Evolutionary conservation across 2,329 filamentous ascomycete species (phyloP).

Genomic region (Escovopsis sp.): DNA sequence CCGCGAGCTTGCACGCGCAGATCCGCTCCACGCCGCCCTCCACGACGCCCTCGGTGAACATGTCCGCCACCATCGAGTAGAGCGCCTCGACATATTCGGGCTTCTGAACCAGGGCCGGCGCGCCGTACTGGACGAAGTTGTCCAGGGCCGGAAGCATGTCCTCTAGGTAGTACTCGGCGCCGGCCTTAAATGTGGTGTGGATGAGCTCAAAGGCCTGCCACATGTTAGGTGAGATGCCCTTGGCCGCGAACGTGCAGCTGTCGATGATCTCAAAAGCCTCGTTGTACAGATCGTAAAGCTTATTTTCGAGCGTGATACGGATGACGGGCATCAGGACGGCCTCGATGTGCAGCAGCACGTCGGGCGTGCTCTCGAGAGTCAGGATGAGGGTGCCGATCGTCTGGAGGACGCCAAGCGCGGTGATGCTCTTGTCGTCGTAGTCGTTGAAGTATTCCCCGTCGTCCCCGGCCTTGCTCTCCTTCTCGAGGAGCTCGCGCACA

Average conservation of each 20-base stretch:
- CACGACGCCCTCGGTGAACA: slow-evolving; percentile 73
- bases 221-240: slow-evolving; percentile 90
- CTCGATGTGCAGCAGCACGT: slow-evolving; percentile 87
- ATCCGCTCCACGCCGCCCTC: slow-evolving; percentile 89
- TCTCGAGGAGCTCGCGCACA: slow-evolving; percentile 77
- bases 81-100: slow-evolving; percentile 77
- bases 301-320: slow-evolving; percentile 90
- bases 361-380: slow-evolving; percentile 90
- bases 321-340: slow-evolving; percentile 96
- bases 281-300: slow-evolving; percentile 84
- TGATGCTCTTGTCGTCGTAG: slow-evolving; percentile 98
- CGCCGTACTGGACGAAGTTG: slow-evolving; percentile 93
- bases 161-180: slow-evolving; percentile 91
- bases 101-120: slow-evolving; percentile 64
- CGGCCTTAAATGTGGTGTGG: slow-evolving; percentile 91
- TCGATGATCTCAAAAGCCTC: slow-evolving; percentile 99
- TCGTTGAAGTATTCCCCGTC: slow-evolving; percentile 73
- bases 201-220: slow-evolving; percentile 97
- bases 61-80: slow-evolving; percentile 85
- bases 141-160: slow-evolving; percentile 97
- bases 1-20: slow-evolving; percentile 92
- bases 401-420: slow-evolving; percentile 85
- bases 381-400: slow-evolving; percentile 96
- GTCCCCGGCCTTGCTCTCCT: slow-evolving; percentile 61
- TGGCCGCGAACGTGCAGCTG: slow-evolving; percentile 95